Conservation (phyloP, 2,329 filamentous ascomycete species). For the Fusarium ramigenum region DNA sequence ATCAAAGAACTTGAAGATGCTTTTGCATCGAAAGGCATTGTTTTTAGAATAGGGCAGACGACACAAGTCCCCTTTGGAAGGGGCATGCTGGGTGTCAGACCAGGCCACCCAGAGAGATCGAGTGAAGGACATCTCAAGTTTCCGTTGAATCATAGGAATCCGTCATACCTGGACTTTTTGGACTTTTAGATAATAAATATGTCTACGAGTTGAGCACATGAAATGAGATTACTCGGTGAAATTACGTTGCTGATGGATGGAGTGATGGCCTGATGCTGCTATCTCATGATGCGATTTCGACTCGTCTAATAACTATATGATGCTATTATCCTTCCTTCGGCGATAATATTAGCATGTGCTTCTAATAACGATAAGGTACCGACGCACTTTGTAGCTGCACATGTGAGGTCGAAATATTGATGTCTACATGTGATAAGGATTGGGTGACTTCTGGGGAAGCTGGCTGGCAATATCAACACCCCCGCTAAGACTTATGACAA, state of each 20-base stretch:
- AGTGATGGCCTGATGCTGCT: background rate
- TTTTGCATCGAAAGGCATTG: constrained; percentile 31
- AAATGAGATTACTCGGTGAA: background rate
- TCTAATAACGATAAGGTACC: rapidly evolving
- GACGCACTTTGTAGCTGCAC: rapidly evolving
- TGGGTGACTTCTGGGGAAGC: background rate
- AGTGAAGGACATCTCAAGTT: constrained; percentile 33
- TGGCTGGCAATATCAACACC: background rate
- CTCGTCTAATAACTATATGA: background rate
- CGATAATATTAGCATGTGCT: background rate
- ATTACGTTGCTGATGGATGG: background rate
- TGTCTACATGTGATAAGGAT: background rate
- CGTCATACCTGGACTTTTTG: constrained; percentile 23
- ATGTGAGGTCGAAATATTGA: background rate
- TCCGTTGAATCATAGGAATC: constrained; percentile 26
- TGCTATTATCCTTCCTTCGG: background rate
- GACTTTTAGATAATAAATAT: constrained; percentile 1
- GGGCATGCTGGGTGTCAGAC: constrained; percentile 41
- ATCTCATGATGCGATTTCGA: background rate
- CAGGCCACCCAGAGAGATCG: constrained; percentile 32
- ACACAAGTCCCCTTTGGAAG: constrained; percentile 41
- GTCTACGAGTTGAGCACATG: background rate
- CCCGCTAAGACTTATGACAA: background rate
- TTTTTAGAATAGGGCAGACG: constrained; percentile 36
- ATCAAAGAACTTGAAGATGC: constrained; percentile 31